Evolutionary conservation across 768 basidiomycete genomes (phyloP).

Genomic region (Leccinum uliginosum): DNA sequence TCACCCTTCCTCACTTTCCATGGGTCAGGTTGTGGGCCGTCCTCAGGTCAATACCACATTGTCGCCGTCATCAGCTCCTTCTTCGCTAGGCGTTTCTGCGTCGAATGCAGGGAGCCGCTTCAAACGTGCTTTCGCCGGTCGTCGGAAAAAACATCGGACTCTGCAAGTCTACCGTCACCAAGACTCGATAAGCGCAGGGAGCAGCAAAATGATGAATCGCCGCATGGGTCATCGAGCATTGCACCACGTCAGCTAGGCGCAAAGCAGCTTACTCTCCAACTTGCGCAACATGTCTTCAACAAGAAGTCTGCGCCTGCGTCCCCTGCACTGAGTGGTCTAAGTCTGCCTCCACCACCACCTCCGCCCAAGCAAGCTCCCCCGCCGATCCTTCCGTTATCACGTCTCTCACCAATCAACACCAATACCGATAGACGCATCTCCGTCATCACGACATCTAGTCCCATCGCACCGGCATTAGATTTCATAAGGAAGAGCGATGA

Average conservation of each 20-base stretch:
- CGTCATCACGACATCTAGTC: slow-evolving; percentile 48
- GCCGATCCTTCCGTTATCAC: slow-evolving; percentile 17
- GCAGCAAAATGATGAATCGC: slow-evolving; percentile 16
- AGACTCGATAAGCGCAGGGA: slow-evolving; percentile 21
- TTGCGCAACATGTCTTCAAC: slow-evolving; percentile 47
- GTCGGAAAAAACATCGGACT: slow-evolving; percentile 33
- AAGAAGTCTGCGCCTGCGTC: slow-evolving; percentile 33
- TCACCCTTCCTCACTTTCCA: slow-evolving; percentile 27
- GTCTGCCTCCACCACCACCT: slow-evolving; percentile 32
- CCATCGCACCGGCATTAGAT: slow-evolving; percentile 55
- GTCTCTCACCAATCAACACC: slow-evolving; percentile 20
- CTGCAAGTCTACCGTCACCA: slow-evolving; percentile 15
- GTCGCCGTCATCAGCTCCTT: slow-evolving; percentile 28
- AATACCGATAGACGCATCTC: slow-evolving; percentile 41
- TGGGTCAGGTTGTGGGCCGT: slow-evolving; percentile 34
- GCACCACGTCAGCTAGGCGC: slow-evolving; percentile 25
- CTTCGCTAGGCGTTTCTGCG: slow-evolving; percentile 18
- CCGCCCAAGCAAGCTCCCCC: slow-evolving; percentile 36
- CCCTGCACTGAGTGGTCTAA: slow-evolving; percentile 30
- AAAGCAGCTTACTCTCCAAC: slow-evolving; percentile 36
- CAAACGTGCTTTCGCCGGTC: slow-evolving; percentile 30
- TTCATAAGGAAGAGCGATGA: slow-evolving; percentile 45
- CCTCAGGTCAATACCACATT: slow-evolving; percentile 22
- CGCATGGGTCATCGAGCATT: slow-evolving; percentile 7
- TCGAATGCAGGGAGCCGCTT: slow-evolving; percentile 26